Evolutionary conservation across 2,329 filamentous ascomycete genomes (phyloP), one percentile per base, ranked within the genome.

Genomic region (Microdochium paspali): DNA sequence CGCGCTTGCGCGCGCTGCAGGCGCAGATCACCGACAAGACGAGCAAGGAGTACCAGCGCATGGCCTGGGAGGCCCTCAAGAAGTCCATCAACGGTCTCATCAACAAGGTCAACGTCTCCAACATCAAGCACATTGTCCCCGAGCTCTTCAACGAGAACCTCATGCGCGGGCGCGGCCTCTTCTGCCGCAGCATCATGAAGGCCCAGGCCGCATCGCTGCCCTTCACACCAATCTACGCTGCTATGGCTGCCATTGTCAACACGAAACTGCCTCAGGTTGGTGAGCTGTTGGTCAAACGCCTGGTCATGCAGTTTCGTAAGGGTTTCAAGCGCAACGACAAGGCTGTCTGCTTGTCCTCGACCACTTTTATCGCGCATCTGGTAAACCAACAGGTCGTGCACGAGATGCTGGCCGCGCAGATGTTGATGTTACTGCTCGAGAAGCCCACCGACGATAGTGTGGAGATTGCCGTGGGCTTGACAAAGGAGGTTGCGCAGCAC

Each of bases 31-130:
- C 90, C 52, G 93, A 98, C 70, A 95, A 95, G 74, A 84, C 79
- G 47, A 94, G 85, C 67, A 94, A 95, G 67, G 93, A 97, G 69
- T 97, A 95, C 63, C 93, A 97, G 76, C 87, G 93, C 58, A 95
- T 98, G 88, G 90, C 90, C 9, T 98, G 93, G 93, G 93, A 98
- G 68, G 91, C 91, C 12, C 72, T 98, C 61, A 98, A 98, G 73
- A 98, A 98, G 74, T 93, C 87, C 44, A 95, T 98, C 69, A 97
- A 98, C 63, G 93, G 93, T 58, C 72, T 98, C 54, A 95, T 98
- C 76, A 98, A 98, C 77, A 98, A 98, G 73, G 87, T 96, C 73
- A 97, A 97, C 68, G 87, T 91, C 48, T 88, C 87, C 28, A 98
- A 98, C 66, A 97, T 98, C 76, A 97, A 98, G 68, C 80, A 87